These are phyloP conservation scores for Scheffersomyces lignicola DNA, from an alignment of 1,139 yeast species.

Conservation along the genomic window DNA sequence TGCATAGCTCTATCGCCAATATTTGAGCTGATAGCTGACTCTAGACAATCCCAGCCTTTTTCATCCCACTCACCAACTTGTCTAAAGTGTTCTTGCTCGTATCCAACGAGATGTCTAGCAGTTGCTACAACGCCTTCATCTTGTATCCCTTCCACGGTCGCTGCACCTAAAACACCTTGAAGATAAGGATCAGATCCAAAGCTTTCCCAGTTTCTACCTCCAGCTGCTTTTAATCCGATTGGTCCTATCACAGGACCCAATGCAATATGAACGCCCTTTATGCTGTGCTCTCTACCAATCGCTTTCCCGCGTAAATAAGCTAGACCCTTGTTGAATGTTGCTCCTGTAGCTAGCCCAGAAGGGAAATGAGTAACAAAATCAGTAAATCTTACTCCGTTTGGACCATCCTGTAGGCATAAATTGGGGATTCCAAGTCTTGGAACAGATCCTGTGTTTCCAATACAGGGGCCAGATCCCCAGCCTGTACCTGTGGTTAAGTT, in stretches of 20 bases:
- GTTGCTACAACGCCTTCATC: constrained; percentile 58
- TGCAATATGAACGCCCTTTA: constrained; percentile 60
- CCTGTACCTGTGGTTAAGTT: constrained; percentile 68
- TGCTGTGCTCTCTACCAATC: constrained; percentile 54
- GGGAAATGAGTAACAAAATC: constrained; percentile 61
- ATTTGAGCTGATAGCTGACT: constrained; percentile 46
- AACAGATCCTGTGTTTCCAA: constrained; percentile 63
- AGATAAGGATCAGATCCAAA: constrained; percentile 66
- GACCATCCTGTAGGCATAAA: constrained; percentile 67
- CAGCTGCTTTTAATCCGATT: constrained; percentile 61
- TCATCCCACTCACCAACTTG: constrained; percentile 57
- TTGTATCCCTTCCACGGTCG: constrained; percentile 58
- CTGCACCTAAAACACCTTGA: constrained; percentile 56
- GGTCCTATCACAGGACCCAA: constrained; percentile 68
- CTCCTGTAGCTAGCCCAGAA: constrained; percentile 58
- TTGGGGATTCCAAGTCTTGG: constrained; percentile 57
- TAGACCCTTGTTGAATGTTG: constrained; percentile 57
- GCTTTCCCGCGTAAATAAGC: constrained; percentile 56
- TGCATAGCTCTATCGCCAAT: constrained; percentile 65
- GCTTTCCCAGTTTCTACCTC: constrained; percentile 69
- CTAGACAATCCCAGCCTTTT: constrained; percentile 43
- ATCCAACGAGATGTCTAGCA: constrained; percentile 56
- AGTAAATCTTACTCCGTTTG: constrained; percentile 60
- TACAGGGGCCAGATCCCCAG: constrained; percentile 64
- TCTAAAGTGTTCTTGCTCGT: constrained; percentile 68